phyloP scores from a whole-genome alignment of 1,139 yeast species.

The Magnusiomyces magnusii region DNA sequence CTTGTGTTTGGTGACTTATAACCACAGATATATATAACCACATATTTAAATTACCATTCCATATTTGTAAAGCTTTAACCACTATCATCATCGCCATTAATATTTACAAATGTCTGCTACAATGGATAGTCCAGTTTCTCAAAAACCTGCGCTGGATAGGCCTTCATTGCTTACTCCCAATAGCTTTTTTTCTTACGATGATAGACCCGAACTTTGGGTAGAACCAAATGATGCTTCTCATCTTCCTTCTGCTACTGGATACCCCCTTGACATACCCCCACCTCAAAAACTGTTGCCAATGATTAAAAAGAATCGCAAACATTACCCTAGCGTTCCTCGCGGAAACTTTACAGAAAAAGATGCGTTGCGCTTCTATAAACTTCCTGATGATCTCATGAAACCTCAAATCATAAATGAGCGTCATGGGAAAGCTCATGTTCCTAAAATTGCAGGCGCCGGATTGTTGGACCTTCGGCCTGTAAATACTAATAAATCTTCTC shows the following conservation, averaged over 20 bases:
- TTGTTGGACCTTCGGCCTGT: neutral
- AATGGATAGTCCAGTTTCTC: neutral
- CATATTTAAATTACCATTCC: too few species aligned
- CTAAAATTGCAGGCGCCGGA: neutral
- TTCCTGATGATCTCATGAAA: neutral
- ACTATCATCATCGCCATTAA: neutral
- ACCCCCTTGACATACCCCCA: slow-evolving; percentile 58
- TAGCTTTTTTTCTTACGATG: neutral
- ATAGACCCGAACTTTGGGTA: slow-evolving; percentile 29
- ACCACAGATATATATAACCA: too few species aligned
- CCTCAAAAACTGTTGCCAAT: slow-evolving; percentile 42
- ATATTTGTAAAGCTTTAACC: neutral
- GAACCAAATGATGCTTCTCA: slow-evolving; percentile 56
- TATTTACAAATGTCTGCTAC: neutral
- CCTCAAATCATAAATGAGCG: neutral
- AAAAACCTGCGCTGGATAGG: neutral
- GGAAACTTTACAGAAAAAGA: neutral
- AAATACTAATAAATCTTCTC: neutral
- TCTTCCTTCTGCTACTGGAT: slow-evolving; percentile 52
- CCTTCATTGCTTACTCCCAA: neutral
- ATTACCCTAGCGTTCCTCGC: neutral
- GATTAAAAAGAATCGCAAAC: slow-evolving; percentile 18
- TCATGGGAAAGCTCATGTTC: slow-evolving; percentile 1
- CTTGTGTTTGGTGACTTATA: too few species aligned
- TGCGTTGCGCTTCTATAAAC: neutral